phyloP scores from a whole-genome alignment of 805 yeast genomes.

The Metschnikowia similis region DNA sequence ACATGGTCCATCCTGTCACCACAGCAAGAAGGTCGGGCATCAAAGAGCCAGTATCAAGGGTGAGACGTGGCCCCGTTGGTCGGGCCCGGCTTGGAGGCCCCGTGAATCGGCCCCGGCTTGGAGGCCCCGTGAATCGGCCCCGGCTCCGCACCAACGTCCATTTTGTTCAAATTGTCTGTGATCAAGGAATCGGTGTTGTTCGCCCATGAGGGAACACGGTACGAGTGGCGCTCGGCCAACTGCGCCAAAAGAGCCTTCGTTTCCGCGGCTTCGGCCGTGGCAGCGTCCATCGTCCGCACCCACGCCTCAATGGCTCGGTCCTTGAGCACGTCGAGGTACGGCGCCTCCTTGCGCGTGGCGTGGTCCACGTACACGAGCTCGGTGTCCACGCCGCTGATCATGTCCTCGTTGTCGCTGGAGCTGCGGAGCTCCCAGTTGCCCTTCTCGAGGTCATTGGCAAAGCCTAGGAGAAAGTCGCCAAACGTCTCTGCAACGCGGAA shows the following conservation, averaged over 20 bases:
- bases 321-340: constrained; percentile 40
- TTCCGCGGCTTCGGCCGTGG: constrained; percentile 5
- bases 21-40: too few relatives aligned
- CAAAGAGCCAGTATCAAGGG: too few relatives aligned
- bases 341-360: constrained; percentile 38
- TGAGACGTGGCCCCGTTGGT: too few relatives aligned
- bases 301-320: constrained; percentile 31
- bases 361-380: constrained; percentile 67
- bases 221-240: constrained; percentile 7
- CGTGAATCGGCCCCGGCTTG: too few relatives aligned
- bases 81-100: too few relatives aligned
- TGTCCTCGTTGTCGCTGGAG: constrained; percentile 41
- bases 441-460: constrained; percentile 82
- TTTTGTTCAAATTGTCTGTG: constrained; percentile 24
- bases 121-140: too few relatives aligned
- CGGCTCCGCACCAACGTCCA: constrained; percentile 15
- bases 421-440: constrained; percentile 71
- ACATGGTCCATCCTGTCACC: too few relatives aligned
- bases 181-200: constrained; percentile 27
- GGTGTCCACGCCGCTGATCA: constrained; percentile 57
- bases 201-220: constrained; percentile 1
- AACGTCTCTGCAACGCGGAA: constrained; percentile 82
- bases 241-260: constrained; percentile 5
- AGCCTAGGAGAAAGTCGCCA: constrained; percentile 79
- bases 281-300: constrained; percentile 23